phyloP scores from a whole-genome alignment of 179 eudicot species.

The Spergularia azorica region DNA sequence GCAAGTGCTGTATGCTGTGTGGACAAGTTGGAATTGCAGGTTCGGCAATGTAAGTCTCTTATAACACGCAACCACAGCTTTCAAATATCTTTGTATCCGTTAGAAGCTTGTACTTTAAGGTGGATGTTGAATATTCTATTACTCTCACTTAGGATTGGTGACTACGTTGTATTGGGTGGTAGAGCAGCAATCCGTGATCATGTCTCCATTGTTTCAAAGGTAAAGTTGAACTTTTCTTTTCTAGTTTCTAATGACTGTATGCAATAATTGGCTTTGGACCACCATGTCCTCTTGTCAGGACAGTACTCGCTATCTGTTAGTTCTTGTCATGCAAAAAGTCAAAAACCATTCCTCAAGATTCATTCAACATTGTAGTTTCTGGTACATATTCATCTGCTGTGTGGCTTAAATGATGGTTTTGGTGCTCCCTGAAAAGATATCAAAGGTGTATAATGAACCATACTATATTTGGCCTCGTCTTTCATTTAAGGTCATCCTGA shows the following conservation, averaged over 20 bases:
- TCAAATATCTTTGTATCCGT: neutral
- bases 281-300: neutral
- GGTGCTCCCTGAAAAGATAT: neutral
- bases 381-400: neutral
- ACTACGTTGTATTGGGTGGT: conserved; percentile 84
- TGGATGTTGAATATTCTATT: conserved; percentile 16
- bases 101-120: neutral
- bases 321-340: neutral
- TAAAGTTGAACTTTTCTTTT: conserved; percentile 19
- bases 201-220: conserved; percentile 77
- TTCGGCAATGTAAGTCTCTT: conserved; percentile 66
- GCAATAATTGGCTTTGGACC: neutral
- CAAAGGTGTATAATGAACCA: neutral
- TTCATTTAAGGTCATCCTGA: neutral
- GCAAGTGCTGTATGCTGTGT: conserved; percentile 71
- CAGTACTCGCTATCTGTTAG: too few species aligned
- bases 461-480: neutral
- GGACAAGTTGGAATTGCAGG: conserved; percentile 98
- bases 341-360: neutral
- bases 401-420: neutral
- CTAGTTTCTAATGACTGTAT: neutral
- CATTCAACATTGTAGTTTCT: neutral
- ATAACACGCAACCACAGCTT: neutral
- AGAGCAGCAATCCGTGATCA: conserved; percentile 90
- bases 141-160: conserved; percentile 58